Conservation (phyloP, 768 basidiomycete species). For the Lyophyllum semitale region DNA sequence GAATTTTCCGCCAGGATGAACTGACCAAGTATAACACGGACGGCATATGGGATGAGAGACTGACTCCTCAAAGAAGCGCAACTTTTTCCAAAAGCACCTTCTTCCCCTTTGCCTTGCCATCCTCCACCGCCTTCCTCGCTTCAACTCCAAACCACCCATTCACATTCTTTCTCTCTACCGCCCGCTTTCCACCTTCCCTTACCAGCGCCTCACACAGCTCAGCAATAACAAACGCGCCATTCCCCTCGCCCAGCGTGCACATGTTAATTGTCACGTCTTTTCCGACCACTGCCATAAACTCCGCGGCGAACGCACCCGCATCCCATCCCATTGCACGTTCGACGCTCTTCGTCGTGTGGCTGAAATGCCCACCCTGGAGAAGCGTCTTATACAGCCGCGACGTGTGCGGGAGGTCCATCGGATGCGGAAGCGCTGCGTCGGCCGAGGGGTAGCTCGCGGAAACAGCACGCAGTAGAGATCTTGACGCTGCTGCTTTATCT, state of each 20-base stretch:
- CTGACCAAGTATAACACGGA: too few species aligned
- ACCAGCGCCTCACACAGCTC: constrained; percentile 67
- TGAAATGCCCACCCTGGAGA: constrained; percentile 89
- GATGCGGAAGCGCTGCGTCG: constrained; percentile 54
- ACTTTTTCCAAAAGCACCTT: constrained; percentile 67
- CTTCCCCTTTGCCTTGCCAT: constrained; percentile 67
- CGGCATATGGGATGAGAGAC: too few species aligned
- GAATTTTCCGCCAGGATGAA: too few species aligned
- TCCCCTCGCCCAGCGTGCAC: constrained; percentile 53
- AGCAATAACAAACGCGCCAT: constrained; percentile 76
- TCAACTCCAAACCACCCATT: constrained; percentile 60
- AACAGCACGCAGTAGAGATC: constrained; percentile 62
- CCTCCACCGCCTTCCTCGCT: constrained; percentile 48
- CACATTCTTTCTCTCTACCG: constrained; percentile 43
- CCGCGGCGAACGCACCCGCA: constrained; percentile 55
- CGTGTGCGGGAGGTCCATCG: constrained; percentile 80
- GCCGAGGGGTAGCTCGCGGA: constrained; percentile 56
- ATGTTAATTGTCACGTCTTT: constrained; percentile 53
- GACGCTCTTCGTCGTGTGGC: constrained; percentile 57
- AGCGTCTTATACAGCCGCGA: constrained; percentile 87
- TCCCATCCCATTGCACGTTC: constrained; percentile 57
- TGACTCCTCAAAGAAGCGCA: constrained; percentile 28
- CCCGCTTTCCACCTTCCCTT: constrained; percentile 33
- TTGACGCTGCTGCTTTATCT: constrained; percentile 73
- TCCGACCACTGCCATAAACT: constrained; percentile 58